phyloP scores from a whole-genome alignment of 139 green algal genomes.

The Limnomonas spitsbergensis region DNA sequence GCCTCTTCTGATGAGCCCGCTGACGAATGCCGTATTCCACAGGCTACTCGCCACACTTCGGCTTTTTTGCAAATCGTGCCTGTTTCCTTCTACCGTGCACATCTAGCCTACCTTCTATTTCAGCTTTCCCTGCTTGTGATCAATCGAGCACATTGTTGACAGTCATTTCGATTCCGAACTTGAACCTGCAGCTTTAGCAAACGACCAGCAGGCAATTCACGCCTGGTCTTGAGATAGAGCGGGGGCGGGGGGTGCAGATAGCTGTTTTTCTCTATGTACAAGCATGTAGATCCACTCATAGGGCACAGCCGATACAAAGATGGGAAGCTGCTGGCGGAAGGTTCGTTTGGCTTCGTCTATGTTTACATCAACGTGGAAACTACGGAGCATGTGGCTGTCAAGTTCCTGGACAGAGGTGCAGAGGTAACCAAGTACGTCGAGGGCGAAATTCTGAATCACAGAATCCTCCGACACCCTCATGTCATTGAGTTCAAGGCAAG shows the following conservation, averaged over 20 bases:
- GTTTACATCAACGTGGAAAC: constrained; percentile 24
- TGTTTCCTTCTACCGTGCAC: too few species aligned
- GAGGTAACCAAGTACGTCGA: constrained; percentile 89
- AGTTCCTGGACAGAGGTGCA: constrained; percentile 57
- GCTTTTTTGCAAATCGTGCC: too few species aligned
- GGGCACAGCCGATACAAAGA: neutral
- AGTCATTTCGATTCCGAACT: too few species aligned
- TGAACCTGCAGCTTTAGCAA: neutral
- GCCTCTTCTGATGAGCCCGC: too few species aligned
- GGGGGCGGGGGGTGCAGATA: too few species aligned
- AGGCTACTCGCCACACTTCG: too few species aligned
- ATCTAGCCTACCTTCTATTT: too few species aligned
- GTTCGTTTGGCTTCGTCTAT: constrained; percentile 4
- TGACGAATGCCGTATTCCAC: too few species aligned
- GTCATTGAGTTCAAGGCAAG: constrained; percentile 89
- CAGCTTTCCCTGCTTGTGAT: too few species aligned
- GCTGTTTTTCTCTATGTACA: too few species aligned
- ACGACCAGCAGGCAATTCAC: neutral
- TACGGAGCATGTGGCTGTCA: constrained; percentile 59
- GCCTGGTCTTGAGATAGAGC: too few species aligned
- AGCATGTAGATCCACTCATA: neutral
- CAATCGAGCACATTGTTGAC: too few species aligned
- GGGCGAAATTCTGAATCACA: constrained; percentile 93
- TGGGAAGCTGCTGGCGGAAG: neutral
- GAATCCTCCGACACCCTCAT: constrained; percentile 85